Evolutionary conservation across 768 basidiomycete species (phyloP).

Genomic region (Sarcodon sp.): DNA sequence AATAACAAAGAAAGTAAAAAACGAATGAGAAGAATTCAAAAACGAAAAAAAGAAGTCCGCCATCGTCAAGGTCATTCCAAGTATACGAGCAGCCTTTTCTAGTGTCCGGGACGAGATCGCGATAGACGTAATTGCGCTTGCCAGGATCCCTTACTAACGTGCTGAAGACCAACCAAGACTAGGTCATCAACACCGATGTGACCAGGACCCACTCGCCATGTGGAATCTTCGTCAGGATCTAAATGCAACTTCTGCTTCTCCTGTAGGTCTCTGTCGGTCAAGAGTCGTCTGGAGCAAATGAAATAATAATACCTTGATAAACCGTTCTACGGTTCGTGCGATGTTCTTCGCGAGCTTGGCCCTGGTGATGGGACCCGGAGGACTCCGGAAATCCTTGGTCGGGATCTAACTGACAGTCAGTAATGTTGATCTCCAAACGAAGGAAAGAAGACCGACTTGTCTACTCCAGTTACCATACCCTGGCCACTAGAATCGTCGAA

Average conservation of each 20-base stretch:
- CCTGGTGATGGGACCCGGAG: slow-evolving; percentile 65
- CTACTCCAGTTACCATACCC: slow-evolving; percentile 69
- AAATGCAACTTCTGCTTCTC: slow-evolving; percentile 33
- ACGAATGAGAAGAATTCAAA: not conserved
- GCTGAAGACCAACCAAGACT: slow-evolving; percentile 66
- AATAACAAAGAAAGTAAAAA: not conserved
- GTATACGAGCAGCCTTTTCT: not conserved
- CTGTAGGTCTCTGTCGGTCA: slow-evolving; percentile 18
- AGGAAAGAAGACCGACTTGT: slow-evolving; percentile 11
- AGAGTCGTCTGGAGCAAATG: not conserved
- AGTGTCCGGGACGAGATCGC: slow-evolving; percentile 1
- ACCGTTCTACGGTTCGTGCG: slow-evolving; percentile 62
- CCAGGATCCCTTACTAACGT: slow-evolving; percentile 76
- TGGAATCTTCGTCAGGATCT: slow-evolving; percentile 49
- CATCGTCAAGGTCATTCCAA: too few relatives aligned
- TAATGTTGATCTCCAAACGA: too few relatives aligned
- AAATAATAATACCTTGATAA: slow-evolving; percentile 36
- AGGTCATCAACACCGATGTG: slow-evolving; percentile 55
- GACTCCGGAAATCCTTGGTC: slow-evolving; percentile 68
- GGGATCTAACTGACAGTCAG: slow-evolving; percentile 36
- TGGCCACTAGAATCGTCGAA: slow-evolving; percentile 44
- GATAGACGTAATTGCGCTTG: slow-evolving; percentile 60
- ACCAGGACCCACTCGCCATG: slow-evolving; percentile 47
- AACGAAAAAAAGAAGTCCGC: not conserved
- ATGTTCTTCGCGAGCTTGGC: slow-evolving; percentile 72